These are phyloP conservation scores for Cyberlindnera saturnus DNA, from an alignment of 805 yeast genomes.

Conservation along the genomic window DNA sequence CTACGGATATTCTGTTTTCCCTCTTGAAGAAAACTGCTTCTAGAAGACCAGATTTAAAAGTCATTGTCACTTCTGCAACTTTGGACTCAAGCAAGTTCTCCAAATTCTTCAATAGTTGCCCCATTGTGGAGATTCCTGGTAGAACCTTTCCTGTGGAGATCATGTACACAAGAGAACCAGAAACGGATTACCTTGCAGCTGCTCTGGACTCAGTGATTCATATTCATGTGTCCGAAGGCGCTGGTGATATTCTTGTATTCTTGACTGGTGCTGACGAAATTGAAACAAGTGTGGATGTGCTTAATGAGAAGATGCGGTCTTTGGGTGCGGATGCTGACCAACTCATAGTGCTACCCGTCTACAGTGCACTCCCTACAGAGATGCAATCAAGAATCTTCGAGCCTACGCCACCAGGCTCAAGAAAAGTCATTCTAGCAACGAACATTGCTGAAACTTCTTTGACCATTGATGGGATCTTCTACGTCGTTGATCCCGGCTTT, in stretches of 20 bases:
- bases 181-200: constrained; percentile 78
- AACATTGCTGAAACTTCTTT: constrained; percentile 96
- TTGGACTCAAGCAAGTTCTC: constrained; percentile 86
- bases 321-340: constrained; percentile 58
- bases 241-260: constrained; percentile 78
- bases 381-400: constrained; percentile 85
- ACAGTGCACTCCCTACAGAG: constrained; percentile 87
- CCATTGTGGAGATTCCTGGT: constrained; percentile 81
- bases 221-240: constrained; percentile 72
- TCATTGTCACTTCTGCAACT: constrained; percentile 91
- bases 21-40: constrained; percentile 68
- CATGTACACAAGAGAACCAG: constrained; percentile 74
- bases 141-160: constrained; percentile 87
- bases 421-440: constrained; percentile 92
- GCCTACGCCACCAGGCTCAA: constrained; percentile 73
- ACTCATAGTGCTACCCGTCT: constrained; percentile 76
- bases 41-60: constrained; percentile 63
- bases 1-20: constrained; percentile 89
- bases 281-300: constrained; percentile 76
- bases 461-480: constrained; percentile 89
- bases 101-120: constrained; percentile 70
- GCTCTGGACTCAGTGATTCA: constrained; percentile 81
- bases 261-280: constrained; percentile 94
- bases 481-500: constrained; percentile 92
- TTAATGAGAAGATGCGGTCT: constrained; percentile 58